Conservation (phyloP, 192 early-diverging fungal genomes). For the Dimargaris verticillata region DNA sequence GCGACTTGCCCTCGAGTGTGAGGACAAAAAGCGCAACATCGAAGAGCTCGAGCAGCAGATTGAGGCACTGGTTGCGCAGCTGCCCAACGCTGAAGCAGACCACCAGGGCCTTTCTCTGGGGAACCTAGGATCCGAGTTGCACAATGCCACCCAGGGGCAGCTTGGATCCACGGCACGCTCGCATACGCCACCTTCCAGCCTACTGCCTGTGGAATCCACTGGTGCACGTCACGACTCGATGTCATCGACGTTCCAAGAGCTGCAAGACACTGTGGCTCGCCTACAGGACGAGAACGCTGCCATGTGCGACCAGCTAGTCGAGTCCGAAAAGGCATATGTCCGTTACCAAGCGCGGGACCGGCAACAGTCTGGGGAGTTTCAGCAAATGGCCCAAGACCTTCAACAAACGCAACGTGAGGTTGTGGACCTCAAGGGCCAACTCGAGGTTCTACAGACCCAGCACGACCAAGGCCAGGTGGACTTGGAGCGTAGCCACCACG, state of each 20-base stretch:
- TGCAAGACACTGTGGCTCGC: constrained; percentile 9
- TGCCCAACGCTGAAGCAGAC: neutral
- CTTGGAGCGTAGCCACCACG: neutral
- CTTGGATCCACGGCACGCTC: neutral
- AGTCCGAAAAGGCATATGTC: neutral
- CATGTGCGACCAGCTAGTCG: neutral
- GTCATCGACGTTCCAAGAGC: constrained; percentile 6
- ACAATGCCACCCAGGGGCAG: neutral
- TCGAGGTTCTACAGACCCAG: constrained; percentile 9
- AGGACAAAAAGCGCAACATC: neutral
- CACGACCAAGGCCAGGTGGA: constrained; percentile 6
- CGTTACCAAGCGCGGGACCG: neutral
- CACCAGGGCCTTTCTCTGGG: too few relatives aligned
- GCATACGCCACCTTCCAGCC: too few relatives aligned
- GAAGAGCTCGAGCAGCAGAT: constrained; percentile 8
- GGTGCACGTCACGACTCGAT: too few relatives aligned
- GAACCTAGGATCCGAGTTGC: constrained; percentile 4
- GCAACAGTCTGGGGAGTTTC: neutral
- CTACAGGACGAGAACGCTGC: constrained; percentile 5
- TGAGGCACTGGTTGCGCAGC: neutral
- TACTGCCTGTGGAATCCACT: too few relatives aligned
- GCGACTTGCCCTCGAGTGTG: neutral
- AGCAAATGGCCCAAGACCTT: neutral
- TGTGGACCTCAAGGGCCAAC: constrained; percentile 6
- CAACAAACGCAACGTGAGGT: constrained; percentile 1